phyloP scores from a whole-genome alignment of 2,329 filamentous ascomycete species.

The Venturiaceae sp. region DNA sequence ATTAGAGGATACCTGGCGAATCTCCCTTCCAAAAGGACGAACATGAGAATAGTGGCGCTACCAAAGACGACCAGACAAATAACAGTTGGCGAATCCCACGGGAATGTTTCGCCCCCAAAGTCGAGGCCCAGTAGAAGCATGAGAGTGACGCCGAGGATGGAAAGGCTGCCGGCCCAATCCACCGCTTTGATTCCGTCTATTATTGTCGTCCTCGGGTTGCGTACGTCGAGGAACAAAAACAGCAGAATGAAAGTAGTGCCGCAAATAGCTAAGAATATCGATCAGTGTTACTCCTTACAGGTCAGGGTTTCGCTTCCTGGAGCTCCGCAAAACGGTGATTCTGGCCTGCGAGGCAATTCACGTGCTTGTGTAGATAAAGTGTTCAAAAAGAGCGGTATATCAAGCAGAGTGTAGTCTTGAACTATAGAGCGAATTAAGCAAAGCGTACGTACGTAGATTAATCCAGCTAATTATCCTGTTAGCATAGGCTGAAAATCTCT shows the following conservation, averaged over 20 bases:
- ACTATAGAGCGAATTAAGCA: no score
- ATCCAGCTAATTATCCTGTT: not conserved
- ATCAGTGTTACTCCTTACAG: no score
- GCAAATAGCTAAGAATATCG: slow-evolving; percentile 35
- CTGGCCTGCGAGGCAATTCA: no score
- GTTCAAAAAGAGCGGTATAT: no score
- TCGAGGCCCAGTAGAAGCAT: slow-evolving; percentile 37
- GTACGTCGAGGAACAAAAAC: slow-evolving; percentile 43
- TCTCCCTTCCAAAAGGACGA: slow-evolving; percentile 49
- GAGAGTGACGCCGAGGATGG: slow-evolving; percentile 35
- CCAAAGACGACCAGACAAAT: slow-evolving; percentile 40
- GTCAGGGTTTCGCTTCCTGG: no score
- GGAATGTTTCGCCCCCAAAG: slow-evolving; percentile 35
- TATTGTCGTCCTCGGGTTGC: slow-evolving; percentile 43
- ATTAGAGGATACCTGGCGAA: slow-evolving; percentile 53
- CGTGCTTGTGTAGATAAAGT: no score
- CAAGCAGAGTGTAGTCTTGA: no score
- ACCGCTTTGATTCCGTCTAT: slow-evolving; percentile 40
- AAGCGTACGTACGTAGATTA: no score
- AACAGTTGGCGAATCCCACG: slow-evolving; percentile 38
- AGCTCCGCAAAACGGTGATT: no score
- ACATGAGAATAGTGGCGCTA: slow-evolving; percentile 27
- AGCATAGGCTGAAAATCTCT: no score
- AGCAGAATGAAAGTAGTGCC: slow-evolving; percentile 40
- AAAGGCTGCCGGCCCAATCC: slow-evolving; percentile 44